Percentiles rank a stretch among this genome's conserved stretches.
Conservation (phyloP, 2,329 filamentous ascomycete genomes). For the Neoscytalidium dimidiatum region DNA sequence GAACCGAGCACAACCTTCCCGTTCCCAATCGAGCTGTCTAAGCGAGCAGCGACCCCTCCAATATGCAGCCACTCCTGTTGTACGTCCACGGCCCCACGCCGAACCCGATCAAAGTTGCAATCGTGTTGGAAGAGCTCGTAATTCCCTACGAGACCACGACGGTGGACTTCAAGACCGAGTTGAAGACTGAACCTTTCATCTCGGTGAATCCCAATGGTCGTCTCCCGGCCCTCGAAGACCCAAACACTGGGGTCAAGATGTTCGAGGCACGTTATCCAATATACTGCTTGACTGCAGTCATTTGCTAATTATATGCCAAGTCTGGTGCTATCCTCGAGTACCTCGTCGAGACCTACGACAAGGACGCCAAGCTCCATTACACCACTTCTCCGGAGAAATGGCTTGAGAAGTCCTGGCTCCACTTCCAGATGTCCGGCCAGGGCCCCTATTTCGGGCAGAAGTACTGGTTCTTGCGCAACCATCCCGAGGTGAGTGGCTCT, state of each 20-base stretch:
- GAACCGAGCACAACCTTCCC: no score
- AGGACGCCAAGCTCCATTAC: conserved; percentile 40
- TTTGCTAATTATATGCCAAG: conserved; percentile 22
- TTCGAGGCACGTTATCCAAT: conserved; percentile 31
- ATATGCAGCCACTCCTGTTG: background rate
- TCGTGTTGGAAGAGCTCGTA: conserved; percentile 47
- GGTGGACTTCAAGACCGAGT: conserved; percentile 37
- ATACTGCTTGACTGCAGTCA: background rate
- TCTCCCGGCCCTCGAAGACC: conserved; percentile 46
- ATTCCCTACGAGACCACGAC: conserved; percentile 42
- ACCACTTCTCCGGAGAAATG: conserved; percentile 37
- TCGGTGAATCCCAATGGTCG: conserved; percentile 44
- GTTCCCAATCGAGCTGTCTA: background rate
- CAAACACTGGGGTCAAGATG: conserved; percentile 44
- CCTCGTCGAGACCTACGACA: conserved; percentile 48
- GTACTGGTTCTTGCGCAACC: conserved; percentile 33
- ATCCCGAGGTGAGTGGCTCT: conserved; percentile 17
- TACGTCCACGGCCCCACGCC: conserved; percentile 24
- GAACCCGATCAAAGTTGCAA: conserved; percentile 46
- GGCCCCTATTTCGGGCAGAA: conserved; percentile 48
- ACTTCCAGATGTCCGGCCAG: conserved; percentile 49
- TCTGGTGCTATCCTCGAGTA: conserved; percentile 49
- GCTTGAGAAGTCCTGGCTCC: conserved; percentile 46
- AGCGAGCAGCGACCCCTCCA: background rate
- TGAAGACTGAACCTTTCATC: conserved; percentile 41